phyloP scores from a whole-genome alignment of 208 protist species.

The Phytomonas serpens region DNA sequence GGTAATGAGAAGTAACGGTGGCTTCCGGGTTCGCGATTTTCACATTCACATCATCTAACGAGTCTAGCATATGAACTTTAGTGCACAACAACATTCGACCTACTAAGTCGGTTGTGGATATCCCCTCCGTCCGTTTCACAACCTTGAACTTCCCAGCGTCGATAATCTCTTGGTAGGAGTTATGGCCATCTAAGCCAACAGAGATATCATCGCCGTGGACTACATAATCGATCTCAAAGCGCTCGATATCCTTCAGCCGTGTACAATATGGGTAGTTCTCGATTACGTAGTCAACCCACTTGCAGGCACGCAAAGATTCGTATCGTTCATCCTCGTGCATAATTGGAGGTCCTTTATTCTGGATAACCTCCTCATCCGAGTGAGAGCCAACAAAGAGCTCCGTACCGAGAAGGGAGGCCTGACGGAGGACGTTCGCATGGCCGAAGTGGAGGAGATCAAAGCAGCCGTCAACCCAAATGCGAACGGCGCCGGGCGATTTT shows the following conservation, averaged over 20 bases:
- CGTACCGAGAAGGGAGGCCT: conserved; percentile 85
- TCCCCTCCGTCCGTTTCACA: conserved; percentile 93
- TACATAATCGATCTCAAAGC: conserved; percentile 93
- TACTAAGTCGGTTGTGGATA: conserved; percentile 98
- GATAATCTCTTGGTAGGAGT: conserved; percentile 94
- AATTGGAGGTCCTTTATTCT: conserved; percentile 95
- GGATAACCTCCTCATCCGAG: conserved; percentile 93
- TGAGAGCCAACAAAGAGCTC: conserved; percentile 97
- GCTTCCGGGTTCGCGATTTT: conserved; percentile 12
- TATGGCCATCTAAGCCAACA: conserved; percentile 89
- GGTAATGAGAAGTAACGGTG: conserved; percentile 33
- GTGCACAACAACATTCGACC: conserved; percentile 96
- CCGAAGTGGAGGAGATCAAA: conserved; percentile 91
- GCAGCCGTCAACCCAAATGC: conserved; percentile 87
- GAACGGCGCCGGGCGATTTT: conserved; percentile 58
- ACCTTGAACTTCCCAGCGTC: conserved; percentile 84
- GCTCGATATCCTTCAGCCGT: conserved; percentile 85
- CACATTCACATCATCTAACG: conserved; percentile 32
- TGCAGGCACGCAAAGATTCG: conserved; percentile 92
- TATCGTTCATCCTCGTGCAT: conserved; percentile 96
- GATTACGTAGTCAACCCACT: conserved; percentile 98
- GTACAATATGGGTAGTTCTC: conserved; percentile 93
- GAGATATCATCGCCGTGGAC: conserved; percentile 98
- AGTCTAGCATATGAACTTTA: conserved; percentile 51
- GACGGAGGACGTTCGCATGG: conserved; percentile 81